These are phyloP conservation scores for Aspergillus intermedius DNA, from an alignment of 2,329 filamentous ascomycete genomes.

Conservation along the genomic window DNA sequence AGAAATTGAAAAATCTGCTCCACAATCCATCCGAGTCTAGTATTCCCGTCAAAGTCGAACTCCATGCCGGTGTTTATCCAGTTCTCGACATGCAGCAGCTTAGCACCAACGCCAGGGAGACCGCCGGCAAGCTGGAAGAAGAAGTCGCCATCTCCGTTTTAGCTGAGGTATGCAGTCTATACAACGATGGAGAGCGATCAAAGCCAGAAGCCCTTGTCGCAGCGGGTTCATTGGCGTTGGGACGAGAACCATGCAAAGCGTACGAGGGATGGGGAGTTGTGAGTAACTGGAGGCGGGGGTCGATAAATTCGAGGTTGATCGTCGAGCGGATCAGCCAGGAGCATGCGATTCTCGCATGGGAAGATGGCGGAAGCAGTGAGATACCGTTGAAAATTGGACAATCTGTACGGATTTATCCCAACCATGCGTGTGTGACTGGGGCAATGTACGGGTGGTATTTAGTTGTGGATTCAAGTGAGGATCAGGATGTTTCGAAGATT, in stretches of 20 bases:
- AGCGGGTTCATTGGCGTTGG: constrained; percentile 63
- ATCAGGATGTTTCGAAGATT: constrained; percentile 52
- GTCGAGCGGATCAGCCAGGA: constrained; percentile 70
- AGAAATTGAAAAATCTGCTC: constrained; percentile 23
- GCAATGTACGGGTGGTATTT: constrained; percentile 67
- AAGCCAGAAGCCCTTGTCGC: constrained; percentile 61
- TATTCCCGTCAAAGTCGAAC: constrained; percentile 48
- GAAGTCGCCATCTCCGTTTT: constrained; percentile 63
- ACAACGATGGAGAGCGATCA: constrained; percentile 51
- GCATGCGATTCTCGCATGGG: constrained; percentile 65
- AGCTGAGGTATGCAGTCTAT: constrained; percentile 65
- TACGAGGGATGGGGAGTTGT: constrained; percentile 68
- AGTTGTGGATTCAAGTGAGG: constrained; percentile 58
- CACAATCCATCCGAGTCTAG: constrained; percentile 3
- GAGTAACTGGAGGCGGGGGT: constrained; percentile 48
- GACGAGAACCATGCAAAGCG: constrained; percentile 64
- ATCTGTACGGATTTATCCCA: constrained; percentile 66
- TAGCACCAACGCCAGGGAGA: constrained; percentile 57
- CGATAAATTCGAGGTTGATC: constrained; percentile 53
- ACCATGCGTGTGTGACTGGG: constrained; percentile 72
- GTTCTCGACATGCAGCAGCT: constrained; percentile 73
- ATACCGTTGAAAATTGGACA: constrained; percentile 55
- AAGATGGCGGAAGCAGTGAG: constrained; percentile 36
- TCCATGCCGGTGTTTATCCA: constrained; percentile 72
- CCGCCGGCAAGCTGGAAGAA: constrained; percentile 26